Base-by-base conservation (phyloP, 2,329 filamentous ascomycete species). In the Colletotrichum sp. region DNA sequence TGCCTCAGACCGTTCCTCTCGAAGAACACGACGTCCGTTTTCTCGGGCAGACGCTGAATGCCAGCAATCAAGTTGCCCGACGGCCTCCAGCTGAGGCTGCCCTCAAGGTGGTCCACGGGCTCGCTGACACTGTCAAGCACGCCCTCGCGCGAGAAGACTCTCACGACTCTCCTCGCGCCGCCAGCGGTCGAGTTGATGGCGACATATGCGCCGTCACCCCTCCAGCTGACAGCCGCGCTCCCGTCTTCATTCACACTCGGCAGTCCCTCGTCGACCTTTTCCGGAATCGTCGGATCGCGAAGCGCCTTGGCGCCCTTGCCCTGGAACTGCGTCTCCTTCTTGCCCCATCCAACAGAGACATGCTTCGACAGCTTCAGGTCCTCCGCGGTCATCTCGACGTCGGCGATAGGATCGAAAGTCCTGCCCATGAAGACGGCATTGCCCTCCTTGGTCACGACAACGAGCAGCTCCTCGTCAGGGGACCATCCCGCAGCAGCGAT, bases 1-100 rank as follows among this genome's bases (percentile, higher is more conserved):
- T 99, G 97, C n/a, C 96, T 92, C 75, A 99, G 89, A n/a, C 97
- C 97, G 81, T 99, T 99, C 68, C 96, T 91, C 86, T 99, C 97
- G 80, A 99, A 99, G 85, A 99, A 99, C 5, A 98, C 93, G 60
- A 99, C 93, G 79, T 98, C 93, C 24, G 95, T 87, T n/a, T 89
- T 89, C 64, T 93, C 91, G 2, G 89, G 83, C n/a, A 92, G 85
- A 18, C 95, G 90, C 83, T 98, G 95, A 60, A 98, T 91, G 49
- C 94, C 92, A n/a, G 96, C 96, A 80, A 99, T 94, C 28, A 99
- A 87, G 81, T 98, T 98, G 1, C 97, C 97, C 16, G 92, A 92
- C 3, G 97, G 97, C 78, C 96, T 91, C 97, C 97, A 99, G 85
- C 95, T 98, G 74, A 99, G 85, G 57, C 94, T 90, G 16, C 92